Conservation (phyloP, 257 asterid genomes). For the Euphrasia confusa region DNA sequence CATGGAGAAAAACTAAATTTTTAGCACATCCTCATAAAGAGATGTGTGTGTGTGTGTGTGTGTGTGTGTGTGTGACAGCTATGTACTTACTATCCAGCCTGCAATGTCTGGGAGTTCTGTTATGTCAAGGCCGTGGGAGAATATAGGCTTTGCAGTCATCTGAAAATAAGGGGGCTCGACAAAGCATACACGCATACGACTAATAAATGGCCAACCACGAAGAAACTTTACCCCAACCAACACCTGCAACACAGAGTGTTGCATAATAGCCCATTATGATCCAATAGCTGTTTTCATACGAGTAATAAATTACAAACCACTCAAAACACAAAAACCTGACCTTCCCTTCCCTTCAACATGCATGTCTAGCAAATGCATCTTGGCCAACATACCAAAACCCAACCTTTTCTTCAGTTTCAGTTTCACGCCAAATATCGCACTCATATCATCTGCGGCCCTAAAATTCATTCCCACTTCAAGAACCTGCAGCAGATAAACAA, state of each 20-base stretch:
- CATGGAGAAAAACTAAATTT: conserved; percentile 16
- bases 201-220: conserved; percentile 72
- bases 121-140: conserved; percentile 83
- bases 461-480: conserved; percentile 84
- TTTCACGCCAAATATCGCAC: conserved; percentile 72
- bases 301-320: neutral
- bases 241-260: conserved; percentile 49
- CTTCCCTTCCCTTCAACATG: conserved; percentile 99
- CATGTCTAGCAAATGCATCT: conserved; percentile 85
- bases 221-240: conserved; percentile 87
- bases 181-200: conserved; percentile 90
- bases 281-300: neutral
- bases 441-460: conserved; percentile 91
- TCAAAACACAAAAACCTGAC: conserved; percentile 30
- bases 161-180: conserved; percentile 93
- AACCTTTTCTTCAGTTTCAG: conserved; percentile 66
- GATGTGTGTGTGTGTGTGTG: neutral
- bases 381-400: conserved; percentile 89
- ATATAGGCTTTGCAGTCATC: conserved; percentile 92
- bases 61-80: neutral
- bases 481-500: conserved; percentile 46
- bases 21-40: neutral
- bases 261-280: neutral
- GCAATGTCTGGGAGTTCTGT: conserved; percentile 98
- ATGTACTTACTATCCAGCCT: conserved; percentile 91